Evolutionary conservation across 2,329 filamentous ascomycete species (phyloP), one percentile per base, ranked within the genome.

Genomic region (Apiospora aurea): DNA sequence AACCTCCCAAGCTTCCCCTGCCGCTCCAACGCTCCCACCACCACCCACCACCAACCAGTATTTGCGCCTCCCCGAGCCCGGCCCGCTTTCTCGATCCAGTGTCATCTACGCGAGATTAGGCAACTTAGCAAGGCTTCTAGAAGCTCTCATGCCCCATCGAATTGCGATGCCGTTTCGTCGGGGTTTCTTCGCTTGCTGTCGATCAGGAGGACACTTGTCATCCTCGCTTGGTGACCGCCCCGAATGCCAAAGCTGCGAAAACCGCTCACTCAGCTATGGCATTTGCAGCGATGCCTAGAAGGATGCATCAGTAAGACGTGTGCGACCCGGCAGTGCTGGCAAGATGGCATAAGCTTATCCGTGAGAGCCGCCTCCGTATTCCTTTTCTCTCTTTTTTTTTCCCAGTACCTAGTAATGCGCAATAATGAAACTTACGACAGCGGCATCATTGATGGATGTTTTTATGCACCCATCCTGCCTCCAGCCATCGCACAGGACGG

Each of bases 161-260:
- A n/a, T 34, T 61, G 26, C 38, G 26, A 11, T 29, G 11, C 34
- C 29, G 53, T 61, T 49, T n/a, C 18, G 14, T 38, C 8, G 16
- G 16, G 29, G 53, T 26, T 64, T 51, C 49, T 51, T 26, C n/a
- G 49, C 49, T 51, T 41, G 57, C 29, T 64, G 34, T 64, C 34
- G 34, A 41, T 41, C 57, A 64, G 34, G 53, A 61, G 24, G 26
- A 64, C 57, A 64, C 57, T 41, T 64, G 57, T 64, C 18, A 38
- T 34, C 41, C 18, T 41, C 18, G 10, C 10, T n/a, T 41, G 7
- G 13, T 13, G 21, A 21, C 53, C 29, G 21, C 16, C 29, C 2
- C 24, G 34, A 29, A 14, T 14, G 6, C 6, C 26, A 18, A 61
- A 34, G 51, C 8, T 53, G n/a, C 49, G n/a, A 26, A 53, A 53